Base-by-base conservation (phyloP, 2,329 filamentous ascomycete species). In the Hypoxylon sp. region DNA sequence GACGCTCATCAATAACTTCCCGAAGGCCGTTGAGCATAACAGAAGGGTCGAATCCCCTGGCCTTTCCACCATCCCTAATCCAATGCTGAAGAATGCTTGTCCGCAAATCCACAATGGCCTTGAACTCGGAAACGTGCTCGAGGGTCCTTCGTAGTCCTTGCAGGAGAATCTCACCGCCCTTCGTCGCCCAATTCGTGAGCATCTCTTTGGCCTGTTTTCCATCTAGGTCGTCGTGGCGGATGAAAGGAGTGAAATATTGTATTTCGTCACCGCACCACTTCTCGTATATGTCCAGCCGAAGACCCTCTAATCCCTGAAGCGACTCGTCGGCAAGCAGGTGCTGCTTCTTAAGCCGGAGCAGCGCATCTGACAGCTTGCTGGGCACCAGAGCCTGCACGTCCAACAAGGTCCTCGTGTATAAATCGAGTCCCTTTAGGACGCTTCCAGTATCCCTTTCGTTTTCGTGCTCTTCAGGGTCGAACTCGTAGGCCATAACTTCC, bases 201-300 rank as follows among this genome's bases (percentile, higher is more conserved):
- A 87, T 87, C 1, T 87, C 84, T 42, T 84, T 83, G 0, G 87
- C 86, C 64, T 88, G 84, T 22, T 81, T 78, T 18, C 85, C 87
- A 22, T 89, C 85, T 3, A 92, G 78, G 69, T 96, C 91, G 69
- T 94, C 92, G 71, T 96, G 89, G 28, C 92, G 89, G 33, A 96
- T 91, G 80, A 93, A 97, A 0, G 94, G 94, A 0, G 89, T 95
- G 75, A 96, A 97, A 69, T 91, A 91, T 48, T 87, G 87, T 42
- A 97, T 91, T 64, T 96, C 93, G 6, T 93, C 89, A 16, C 91
- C 86, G 67, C 96, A 91, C 91, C 93, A 97, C 18, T 85, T 85
- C 68, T 90, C 88, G 72, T 93, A 89, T 8, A 96, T 80, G 73
- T 97, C 93, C 24, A 97, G 80, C 33, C 91, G 87, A 11, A 97